These are phyloP conservation scores for Carex parvula DNA, from an alignment of 176 grass and related monocot genomes.

Conservation along the genomic window DNA sequence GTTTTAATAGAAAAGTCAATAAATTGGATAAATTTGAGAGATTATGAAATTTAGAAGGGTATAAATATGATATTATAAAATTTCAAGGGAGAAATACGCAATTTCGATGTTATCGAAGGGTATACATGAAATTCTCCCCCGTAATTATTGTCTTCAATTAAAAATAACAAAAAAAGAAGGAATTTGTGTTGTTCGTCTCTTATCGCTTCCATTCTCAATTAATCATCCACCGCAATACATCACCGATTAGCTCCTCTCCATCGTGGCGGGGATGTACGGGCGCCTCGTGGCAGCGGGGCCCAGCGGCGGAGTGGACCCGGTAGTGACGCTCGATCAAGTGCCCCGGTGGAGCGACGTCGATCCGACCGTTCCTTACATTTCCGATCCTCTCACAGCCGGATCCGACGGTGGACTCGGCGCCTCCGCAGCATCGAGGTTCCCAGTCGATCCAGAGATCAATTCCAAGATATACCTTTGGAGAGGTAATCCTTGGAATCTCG, in stretches of 20 bases:
- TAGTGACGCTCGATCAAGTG: constrained; percentile 78
- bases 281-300: constrained; percentile 30
- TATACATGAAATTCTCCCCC: too few relatives aligned
- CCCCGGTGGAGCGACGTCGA: constrained; percentile 89
- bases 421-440: constrained; percentile 55
- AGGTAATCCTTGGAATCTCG: constrained; percentile 83
- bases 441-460: constrained; percentile 77
- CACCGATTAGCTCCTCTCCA: constrained; percentile 25
- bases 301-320: constrained; percentile 47
- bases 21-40: too few relatives aligned
- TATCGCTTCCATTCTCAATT: constrained; percentile 28
- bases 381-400: constrained; percentile 54
- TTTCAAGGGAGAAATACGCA: too few relatives aligned
- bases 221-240: constrained; percentile 17
- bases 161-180: background rate
- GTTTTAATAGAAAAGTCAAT: too few relatives aligned
- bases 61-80: too few relatives aligned
- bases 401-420: constrained; percentile 37
- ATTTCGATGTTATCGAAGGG: too few relatives aligned
- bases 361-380: constrained; percentile 54
- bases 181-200: constrained; percentile 17
- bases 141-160: background rate
- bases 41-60: too few relatives aligned
- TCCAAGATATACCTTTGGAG: constrained; percentile 87
- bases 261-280: constrained; percentile 26